These are phyloP conservation scores for Quercus lobata DNA, from an alignment of 331 rosid species.

Conservation along the genomic window DNA sequence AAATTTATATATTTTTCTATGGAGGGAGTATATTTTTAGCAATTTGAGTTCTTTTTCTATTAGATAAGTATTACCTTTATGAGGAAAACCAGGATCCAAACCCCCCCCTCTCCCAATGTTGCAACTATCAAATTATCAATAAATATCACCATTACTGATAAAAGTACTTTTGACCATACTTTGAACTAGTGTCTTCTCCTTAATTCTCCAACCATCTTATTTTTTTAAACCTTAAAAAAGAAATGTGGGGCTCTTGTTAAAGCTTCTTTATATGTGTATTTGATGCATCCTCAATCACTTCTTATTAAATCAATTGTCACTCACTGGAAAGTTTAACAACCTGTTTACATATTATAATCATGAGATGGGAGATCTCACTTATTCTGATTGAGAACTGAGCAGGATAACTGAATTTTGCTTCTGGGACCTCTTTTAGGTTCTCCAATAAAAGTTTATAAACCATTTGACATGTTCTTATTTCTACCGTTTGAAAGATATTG, in stretches of 20 bases:
- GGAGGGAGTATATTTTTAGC: not conserved
- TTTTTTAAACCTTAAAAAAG: not conserved
- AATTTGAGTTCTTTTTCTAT: conserved; percentile 3
- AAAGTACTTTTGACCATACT: not conserved
- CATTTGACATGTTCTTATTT: not conserved
- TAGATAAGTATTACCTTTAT: not conserved
- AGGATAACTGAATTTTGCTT: not conserved
- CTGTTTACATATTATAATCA: not conserved
- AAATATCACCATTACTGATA: not conserved
- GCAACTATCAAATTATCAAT: no score
- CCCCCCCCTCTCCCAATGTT: no score
- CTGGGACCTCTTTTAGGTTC: not conserved
- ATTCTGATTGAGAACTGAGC: not conserved
- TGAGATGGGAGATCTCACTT: not conserved
- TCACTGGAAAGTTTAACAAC: not conserved
- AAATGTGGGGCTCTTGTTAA: not conserved
- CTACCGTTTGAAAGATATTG: not conserved
- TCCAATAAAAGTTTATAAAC: not conserved
- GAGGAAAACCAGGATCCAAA: not conserved
- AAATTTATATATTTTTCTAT: no score
- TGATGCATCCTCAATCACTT: not conserved
- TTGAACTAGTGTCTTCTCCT: not conserved
- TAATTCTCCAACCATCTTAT: not conserved
- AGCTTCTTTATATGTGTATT: not conserved
- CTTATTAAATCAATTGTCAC: not conserved